Evolutionary conservation across 306 rosid species (phyloP), one percentile per base, ranked within the genome.

Genomic region (Sphenostylis stenocarpa): DNA sequence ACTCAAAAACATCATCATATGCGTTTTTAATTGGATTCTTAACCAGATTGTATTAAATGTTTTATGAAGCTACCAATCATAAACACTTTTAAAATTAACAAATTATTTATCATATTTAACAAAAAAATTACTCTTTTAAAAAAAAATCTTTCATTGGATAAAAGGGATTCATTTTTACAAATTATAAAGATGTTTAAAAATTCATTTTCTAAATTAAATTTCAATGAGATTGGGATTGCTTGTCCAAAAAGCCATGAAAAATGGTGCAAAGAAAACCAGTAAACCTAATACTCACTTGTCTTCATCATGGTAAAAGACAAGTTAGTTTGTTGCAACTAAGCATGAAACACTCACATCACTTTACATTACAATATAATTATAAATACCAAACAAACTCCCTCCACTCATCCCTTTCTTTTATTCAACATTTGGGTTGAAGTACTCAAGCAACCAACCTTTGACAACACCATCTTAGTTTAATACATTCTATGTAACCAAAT

Each of bases 271-370:
- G 15, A 26, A 61, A 55, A 71, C 64, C n/a, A 41, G 77, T 72
- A 67, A 77, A 77, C 83, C 79, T 26, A 78, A 78, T 66, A 66
- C 82, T 82, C 83, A 77, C 85, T 77, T 79, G 70, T 61, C 55
- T 19, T 44, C 48, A 12, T 69, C 68, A 75, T 20, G 38, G 21
- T 72, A 41, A 77, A n/a, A 66, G 71, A 82, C 79, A 72, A 67
- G 16, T 39, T 72, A 24, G 83, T 73, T 83, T n/a, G 80, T 73
- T 78, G 73, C 74, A 73, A 73, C 77, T 67, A 78, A 78, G 86
- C 77, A 78, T 78, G 83, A 57, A 73, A 62, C 78, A 51, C 45
- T 49, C 67, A 1, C 72, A 5, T 12, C 47, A 41, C 43, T 73
- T 64, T 34, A 43, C 68, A 51, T 55, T 19, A 38, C 34, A 58